A percentile compares a stretch with the other conserved stretches of the same genome.
phyloP scores from a whole-genome alignment of 2,329 filamentous ascomycete species.

The Penicillium sp. region DNA sequence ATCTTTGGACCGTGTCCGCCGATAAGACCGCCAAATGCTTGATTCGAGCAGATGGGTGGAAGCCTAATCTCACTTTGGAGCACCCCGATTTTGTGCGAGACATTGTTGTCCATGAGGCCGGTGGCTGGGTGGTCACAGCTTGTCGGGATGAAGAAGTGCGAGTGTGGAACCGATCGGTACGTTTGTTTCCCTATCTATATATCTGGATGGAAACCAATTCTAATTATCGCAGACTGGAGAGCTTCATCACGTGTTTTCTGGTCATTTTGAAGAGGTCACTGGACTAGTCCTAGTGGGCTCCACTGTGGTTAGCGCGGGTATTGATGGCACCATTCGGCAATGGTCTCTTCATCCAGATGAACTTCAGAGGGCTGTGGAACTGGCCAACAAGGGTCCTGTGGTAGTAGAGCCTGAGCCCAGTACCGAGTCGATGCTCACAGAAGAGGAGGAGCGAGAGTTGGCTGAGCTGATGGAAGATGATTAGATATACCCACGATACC shows the following conservation, averaged over 20 bases:
- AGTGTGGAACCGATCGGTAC: conserved; percentile 71
- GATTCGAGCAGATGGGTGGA: conserved; percentile 66
- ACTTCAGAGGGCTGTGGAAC: conserved; percentile 57
- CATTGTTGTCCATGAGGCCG: conserved; percentile 66
- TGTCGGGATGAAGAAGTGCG: conserved; percentile 90
- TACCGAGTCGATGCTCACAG: conserved; percentile 63
- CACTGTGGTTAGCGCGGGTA: conserved; percentile 74
- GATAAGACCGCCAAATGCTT: conserved; percentile 86
- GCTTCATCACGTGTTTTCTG: conserved; percentile 70
- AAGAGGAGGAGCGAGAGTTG: conserved; percentile 88
- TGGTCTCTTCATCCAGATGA: conserved; percentile 72
- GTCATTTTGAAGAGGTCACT: conserved; percentile 93
- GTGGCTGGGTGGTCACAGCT: conserved; percentile 79
- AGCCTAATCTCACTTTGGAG: conserved; percentile 66
- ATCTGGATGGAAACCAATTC: not conserved
- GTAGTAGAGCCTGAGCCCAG: conserved; percentile 48
- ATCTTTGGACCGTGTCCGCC: conserved; percentile 90
- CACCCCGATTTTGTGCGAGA: conserved; percentile 92
- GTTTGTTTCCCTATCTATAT: conserved; percentile 16
- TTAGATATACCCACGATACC: conserved; percentile 21
- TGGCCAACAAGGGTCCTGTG: conserved; percentile 42
- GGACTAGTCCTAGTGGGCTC: conserved; percentile 65
- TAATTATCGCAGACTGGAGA: conserved; percentile 60
- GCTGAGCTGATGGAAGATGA: conserved; percentile 84
- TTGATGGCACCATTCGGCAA: conserved; percentile 82